Evolutionary conservation across 2,329 filamentous ascomycete species (phyloP).

Genomic region (Aspergillus neotritici): DNA sequence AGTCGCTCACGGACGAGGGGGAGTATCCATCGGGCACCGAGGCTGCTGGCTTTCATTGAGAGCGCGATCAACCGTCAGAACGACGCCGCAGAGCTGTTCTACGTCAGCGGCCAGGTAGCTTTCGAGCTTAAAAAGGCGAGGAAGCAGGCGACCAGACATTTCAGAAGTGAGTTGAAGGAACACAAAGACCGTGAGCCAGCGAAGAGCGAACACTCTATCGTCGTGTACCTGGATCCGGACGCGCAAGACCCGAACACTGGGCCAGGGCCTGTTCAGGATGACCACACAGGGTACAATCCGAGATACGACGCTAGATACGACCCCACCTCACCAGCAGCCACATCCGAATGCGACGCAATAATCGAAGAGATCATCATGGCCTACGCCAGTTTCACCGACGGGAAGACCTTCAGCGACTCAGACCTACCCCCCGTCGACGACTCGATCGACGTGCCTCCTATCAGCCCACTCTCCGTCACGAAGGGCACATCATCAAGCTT

Average conservation of each 20-base stretch:
- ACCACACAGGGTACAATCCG: too few relatives aligned
- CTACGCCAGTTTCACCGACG: neutral
- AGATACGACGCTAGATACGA: too few relatives aligned
- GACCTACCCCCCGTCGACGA: neutral
- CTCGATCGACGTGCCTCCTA: neutral
- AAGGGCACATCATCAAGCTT: neutral
- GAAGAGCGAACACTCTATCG: neutral
- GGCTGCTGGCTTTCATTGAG: slow-evolving; percentile 27
- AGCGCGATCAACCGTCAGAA: slow-evolving; percentile 19
- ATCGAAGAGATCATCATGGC: neutral
- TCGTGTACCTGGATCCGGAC: slow-evolving; percentile 3
- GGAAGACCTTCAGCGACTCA: neutral
- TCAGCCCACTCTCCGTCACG: neutral
- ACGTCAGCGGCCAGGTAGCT: slow-evolving; percentile 14
- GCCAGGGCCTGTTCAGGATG: neutral
- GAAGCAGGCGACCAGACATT: slow-evolving; percentile 9
- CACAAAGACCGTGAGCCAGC: too few relatives aligned
- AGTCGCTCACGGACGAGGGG: slow-evolving; percentile 25
- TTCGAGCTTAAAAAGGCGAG: slow-evolving; percentile 9
- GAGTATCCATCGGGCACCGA: slow-evolving; percentile 17
- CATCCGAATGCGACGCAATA: neutral
- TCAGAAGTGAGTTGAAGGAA: too few relatives aligned
- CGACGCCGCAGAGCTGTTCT: slow-evolving; percentile 5
- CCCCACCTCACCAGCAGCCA: neutral
- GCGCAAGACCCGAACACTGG: neutral